These are phyloP conservation scores for Elaeis guineensis DNA, from an alignment of 176 grass and related monocot species.

Conservation along the genomic window DNA sequence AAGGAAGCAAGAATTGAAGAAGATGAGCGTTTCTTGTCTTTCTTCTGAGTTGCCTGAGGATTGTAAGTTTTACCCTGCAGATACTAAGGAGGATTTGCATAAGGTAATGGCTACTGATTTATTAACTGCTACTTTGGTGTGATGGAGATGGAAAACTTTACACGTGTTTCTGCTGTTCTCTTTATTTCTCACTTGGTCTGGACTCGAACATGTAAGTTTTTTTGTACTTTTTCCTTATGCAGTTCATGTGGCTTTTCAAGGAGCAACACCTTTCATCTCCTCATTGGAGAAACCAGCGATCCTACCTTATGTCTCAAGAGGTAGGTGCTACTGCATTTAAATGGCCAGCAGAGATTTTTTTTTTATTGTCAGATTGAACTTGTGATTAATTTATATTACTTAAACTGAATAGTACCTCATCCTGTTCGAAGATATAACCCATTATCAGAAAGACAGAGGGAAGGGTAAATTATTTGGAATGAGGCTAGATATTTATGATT, in stretches of 20 bases:
- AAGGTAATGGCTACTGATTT: slow-evolving; percentile 36
- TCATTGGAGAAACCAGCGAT: slow-evolving; percentile 89
- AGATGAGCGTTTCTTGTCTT: slow-evolving; percentile 56
- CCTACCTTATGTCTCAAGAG: slow-evolving; percentile 93
- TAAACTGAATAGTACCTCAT: too few species aligned
- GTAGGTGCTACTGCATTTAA: slow-evolving; percentile 14
- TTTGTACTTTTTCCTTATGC: slow-evolving; percentile 16
- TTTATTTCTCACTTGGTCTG: not conserved
- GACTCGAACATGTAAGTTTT: not conserved
- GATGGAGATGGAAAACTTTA: slow-evolving; percentile 10
- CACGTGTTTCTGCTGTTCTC: not conserved
- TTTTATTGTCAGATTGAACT: too few species aligned
- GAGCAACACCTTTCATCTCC: slow-evolving; percentile 80
- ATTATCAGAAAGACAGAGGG: too few species aligned
- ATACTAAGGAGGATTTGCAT: slow-evolving; percentile 91
- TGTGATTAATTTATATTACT: too few species aligned
- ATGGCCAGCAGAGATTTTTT: too few species aligned
- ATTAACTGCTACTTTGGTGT: slow-evolving; percentile 1
- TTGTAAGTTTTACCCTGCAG: slow-evolving; percentile 80
- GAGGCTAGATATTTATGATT: too few species aligned
- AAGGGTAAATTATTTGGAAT: too few species aligned
- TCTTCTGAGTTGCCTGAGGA: slow-evolving; percentile 87
- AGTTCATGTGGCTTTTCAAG: slow-evolving; percentile 99
- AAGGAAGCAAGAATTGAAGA: slow-evolving; percentile 87
- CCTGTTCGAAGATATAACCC: too few species aligned